phyloP scores from a whole-genome alignment of 805 yeast genomes.

The Candida jianshihensis region DNA sequence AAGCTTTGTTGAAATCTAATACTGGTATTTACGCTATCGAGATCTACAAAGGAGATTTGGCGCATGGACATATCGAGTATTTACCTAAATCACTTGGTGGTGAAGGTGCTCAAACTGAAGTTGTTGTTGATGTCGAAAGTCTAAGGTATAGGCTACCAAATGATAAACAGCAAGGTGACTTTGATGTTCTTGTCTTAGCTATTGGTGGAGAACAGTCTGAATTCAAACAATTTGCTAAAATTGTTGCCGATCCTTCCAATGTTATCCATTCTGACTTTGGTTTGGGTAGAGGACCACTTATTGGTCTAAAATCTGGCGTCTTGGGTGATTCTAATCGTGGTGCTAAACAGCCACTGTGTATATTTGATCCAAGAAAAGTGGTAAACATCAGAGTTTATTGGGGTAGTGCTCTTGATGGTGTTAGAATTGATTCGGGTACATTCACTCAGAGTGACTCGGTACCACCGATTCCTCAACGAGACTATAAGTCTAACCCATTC shows the following conservation, averaged over 20 bases:
- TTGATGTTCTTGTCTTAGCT: constrained; percentile 47
- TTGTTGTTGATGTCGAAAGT: constrained; percentile 42
- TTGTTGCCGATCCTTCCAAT: constrained; percentile 11
- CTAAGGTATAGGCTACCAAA: constrained; percentile 30
- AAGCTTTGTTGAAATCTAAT: constrained; percentile 40
- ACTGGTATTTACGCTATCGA: constrained; percentile 76
- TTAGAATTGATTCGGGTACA: constrained; percentile 38
- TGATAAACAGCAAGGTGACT: constrained; percentile 25
- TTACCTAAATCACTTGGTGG: constrained; percentile 53
- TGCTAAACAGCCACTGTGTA: constrained; percentile 22
- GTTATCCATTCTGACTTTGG: constrained; percentile 31
- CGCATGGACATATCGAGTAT: constrained; percentile 52
- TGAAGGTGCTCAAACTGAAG: constrained; percentile 47
- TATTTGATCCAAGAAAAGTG: constrained; percentile 33
- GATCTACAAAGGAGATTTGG: constrained; percentile 38
- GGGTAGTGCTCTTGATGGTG: constrained; percentile 80
- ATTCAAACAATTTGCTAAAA: constrained; percentile 40
- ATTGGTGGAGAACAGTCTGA: constrained; percentile 54
- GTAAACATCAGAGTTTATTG: constrained; percentile 57
- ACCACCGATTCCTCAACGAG: constrained; percentile 44
- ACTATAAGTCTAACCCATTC: constrained; percentile 30
- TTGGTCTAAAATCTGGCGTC: constrained; percentile 32
- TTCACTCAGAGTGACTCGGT: constrained; percentile 12
- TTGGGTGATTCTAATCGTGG: constrained; percentile 24
- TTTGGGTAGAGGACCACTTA: constrained; percentile 30